phyloP scores from a whole-genome alignment of 495 filamentous ascomycete genomes.

The Amorphotheca resinae region DNA sequence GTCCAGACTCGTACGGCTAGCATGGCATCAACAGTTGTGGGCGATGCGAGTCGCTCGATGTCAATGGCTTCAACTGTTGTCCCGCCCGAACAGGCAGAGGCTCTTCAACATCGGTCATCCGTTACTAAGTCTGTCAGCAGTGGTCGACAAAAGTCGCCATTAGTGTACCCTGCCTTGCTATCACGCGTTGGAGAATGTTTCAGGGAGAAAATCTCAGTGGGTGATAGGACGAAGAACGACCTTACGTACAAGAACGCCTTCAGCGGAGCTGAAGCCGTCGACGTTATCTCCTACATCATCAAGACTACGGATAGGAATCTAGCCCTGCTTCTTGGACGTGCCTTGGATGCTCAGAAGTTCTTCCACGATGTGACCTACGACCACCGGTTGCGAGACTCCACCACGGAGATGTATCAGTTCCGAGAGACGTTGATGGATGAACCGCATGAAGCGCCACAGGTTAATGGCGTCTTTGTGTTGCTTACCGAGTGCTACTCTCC shows the following conservation, averaged over 20 bases:
- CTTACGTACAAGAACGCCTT: constrained; percentile 96
- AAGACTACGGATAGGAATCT: constrained; percentile 93
- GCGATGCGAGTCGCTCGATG: constrained; percentile 46
- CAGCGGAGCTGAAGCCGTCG: constrained; percentile 86
- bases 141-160: constrained; percentile 35
- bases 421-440: constrained; percentile 87
- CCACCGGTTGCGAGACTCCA: constrained; percentile 83
- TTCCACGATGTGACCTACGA: constrained; percentile 99
- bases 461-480: constrained; percentile 94
- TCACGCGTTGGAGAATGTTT: constrained; percentile 87
- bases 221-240: constrained; percentile 90
- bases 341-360: constrained; percentile 96
- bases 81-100: constrained; percentile 29
- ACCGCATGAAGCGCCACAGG: constrained; percentile 52
- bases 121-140: constrained; percentile 27
- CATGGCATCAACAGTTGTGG: constrained; percentile 36
- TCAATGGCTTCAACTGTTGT: constrained; percentile 78
- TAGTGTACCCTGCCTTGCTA: constrained; percentile 87
- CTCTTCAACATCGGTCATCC: constrained; percentile 29
- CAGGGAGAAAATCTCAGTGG: constrained; percentile 66
- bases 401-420: constrained; percentile 91
- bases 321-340: constrained; percentile 82
- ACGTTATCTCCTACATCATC: constrained; percentile 87
- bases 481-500: constrained; percentile 97
- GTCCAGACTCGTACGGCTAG: constrained; percentile 31